Base-by-base conservation (phyloP, 1,139 yeast species). In the Yamadazyma conglobata region DNA sequence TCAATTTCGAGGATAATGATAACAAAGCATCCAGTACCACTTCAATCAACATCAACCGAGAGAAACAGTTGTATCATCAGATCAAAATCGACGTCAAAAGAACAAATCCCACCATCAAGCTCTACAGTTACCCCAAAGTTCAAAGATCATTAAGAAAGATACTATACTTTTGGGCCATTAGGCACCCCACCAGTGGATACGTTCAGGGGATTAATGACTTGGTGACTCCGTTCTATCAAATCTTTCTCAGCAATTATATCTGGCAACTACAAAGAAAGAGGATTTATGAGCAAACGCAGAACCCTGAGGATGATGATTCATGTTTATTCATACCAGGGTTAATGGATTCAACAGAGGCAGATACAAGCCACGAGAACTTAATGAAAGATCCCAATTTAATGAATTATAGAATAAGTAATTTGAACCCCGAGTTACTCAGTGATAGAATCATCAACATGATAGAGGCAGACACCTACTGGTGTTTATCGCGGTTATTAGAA, bases 201-300 rank as follows among this genome's bases (percentile, higher is more conserved):
- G 99, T 91, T n/a, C 99, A 91, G 58, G 99, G 99, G 16, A 93
- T 91, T 35, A 91, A 91, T 54, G 99, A 91, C 56, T 68, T 91
- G 34, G 88, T 82, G 11, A 91, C 97, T 0, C 98, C 99, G 2
- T 88, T 93, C 54, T 89, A 74, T 56, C 96, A 91, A 55, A 81
- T 91, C 0, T 91, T 91, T 50, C 57, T 93, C 31, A 69, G 79
- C 3, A 79, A 81, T 38, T 89, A 89, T 52, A 47, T 80, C 24
- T 62, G 70, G 71, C 73, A 65, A 42, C 43, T 67, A 15, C 71
- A 66, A 37, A 39, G 54, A 23, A 44, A 44, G 14, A 46, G 44
- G 28, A 43, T 42, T 4, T 38, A 35, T 11, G 38, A 43, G 15
- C 23, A 34, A 4, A 46, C 42, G 2, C 36, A 37, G n/a, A 35